phyloP scores from a whole-genome alignment of 768 basidiomycete genomes.

The Rickenella mellea region DNA sequence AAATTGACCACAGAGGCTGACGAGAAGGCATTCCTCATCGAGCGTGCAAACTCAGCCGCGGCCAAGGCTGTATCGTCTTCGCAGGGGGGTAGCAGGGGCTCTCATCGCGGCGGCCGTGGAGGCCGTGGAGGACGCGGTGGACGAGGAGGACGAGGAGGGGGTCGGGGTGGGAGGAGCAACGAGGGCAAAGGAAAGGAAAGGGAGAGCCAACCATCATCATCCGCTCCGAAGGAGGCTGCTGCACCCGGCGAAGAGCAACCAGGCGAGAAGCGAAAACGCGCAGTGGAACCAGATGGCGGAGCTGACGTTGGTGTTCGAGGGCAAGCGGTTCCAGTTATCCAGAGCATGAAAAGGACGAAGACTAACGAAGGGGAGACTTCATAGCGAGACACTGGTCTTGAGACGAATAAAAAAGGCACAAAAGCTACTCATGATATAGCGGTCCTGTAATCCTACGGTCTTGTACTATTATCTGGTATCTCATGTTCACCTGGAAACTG shows the following conservation, averaged over 20 bases:
- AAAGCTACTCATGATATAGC: no score
- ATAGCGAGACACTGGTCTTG: background rate
- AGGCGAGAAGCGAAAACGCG: conserved; percentile 73
- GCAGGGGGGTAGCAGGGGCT: conserved; percentile 32
- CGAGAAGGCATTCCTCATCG: conserved; percentile 64
- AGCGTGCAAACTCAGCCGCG: conserved; percentile 64
- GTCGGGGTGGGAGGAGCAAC: conserved; percentile 8
- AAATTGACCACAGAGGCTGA: conserved; percentile 53
- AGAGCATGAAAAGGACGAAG: conserved; percentile 31
- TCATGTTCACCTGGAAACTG: no score
- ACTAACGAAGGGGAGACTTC: conserved; percentile 18
- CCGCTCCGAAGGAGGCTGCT: conserved; percentile 8
- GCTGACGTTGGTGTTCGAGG: conserved; percentile 61
- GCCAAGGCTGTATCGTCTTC: conserved; percentile 32
- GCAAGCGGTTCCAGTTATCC: conserved; percentile 40
- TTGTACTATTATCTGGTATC: no score
- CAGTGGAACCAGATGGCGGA: conserved; percentile 70
- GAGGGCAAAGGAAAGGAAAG: conserved; percentile 8
- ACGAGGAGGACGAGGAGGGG: conserved; percentile 16
- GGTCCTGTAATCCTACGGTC: no score
- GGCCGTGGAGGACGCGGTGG: conserved; percentile 24
- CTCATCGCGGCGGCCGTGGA: conserved; percentile 27
- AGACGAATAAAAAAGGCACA: no score
- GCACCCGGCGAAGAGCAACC: conserved; percentile 31
- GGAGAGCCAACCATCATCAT: conserved; percentile 1